Base-by-base conservation (phyloP, 2,329 filamentous ascomycete species). In the Penicillium thymicola region DNA sequence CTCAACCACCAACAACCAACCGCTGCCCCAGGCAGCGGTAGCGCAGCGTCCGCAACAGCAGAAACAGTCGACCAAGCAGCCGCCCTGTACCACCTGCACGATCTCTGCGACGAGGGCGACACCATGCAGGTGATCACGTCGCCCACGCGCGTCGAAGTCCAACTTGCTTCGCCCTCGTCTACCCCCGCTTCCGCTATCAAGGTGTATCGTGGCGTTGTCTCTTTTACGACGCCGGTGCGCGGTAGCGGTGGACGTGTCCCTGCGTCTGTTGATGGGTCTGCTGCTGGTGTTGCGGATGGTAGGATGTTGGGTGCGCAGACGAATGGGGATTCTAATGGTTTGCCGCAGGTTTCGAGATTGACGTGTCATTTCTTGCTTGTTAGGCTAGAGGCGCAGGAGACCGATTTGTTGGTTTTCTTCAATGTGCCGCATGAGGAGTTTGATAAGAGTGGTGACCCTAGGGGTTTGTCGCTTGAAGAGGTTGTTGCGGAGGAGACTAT, bases 391-490 rank as follows among this genome's bases (percentile, higher is more conserved):
- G 82, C 84, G 66, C 82, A 92, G 70, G 80, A 79, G 55, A 93
- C 92, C 1, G 93, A 97, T 74, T 77, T 97, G 38, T 78, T 96
- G 45, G 85, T 96, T 60, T 89, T 89, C 40, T 85, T 96, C 69
- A 97, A 96, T 74, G 89, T 96, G 46, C 93, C 92, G 28, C 88
- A 94, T 72, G 86, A 88, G 9, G 86, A 90, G 32, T 84, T 93
- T 55, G 86, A 86, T 16, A 86, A 83, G 70, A 82, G 83, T 67
- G 89, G 87, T 4, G 81, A 85, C 72, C 76, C 89, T 61, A 86
- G 90, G 66, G 87, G 86, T 50, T 82, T 87, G 65, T 83, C 82
- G 6, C 82, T 88, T 37, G 88, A 90, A 70, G 85, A 88, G 69
- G 85, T 76, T 66, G 42, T 71, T 46, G 76, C 70, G 10, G 63